Evolutionary conservation across 495 filamentous ascomycete genomes (phyloP), one percentile per base, ranked within the genome.

Genomic region (Annulohypoxylon moriforme): DNA sequence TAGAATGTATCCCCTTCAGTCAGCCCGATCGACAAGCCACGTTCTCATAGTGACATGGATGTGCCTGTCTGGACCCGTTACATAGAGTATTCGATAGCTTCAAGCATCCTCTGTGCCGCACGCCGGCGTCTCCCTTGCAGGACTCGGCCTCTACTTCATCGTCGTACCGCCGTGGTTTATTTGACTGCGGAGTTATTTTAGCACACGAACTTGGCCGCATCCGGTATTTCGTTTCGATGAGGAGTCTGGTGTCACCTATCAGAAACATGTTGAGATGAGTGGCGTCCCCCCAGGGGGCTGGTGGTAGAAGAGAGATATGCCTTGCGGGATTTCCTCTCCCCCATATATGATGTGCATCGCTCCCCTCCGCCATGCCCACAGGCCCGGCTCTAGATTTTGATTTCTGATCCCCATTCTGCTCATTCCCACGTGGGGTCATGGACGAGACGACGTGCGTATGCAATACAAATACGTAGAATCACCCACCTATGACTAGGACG

Each of bases 261-360:
- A 58, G 62, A 65, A 65, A 65, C 62, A 58, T 42, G 16, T 16
- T 14, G 25, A 42, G 53, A 29, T 36, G 24, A 34, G 62, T 65
- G 62, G 62, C 62, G 62, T 4, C 52, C 22, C 29, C 40, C 29
- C 57, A 52, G 22, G 22, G 29, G 13, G 6, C n/a, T 22, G 22
- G 14, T 34, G 50, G n/a, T 34, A 29, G 46, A 49, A 49, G 10
- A 2, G 3, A 5, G 20, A 20, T 4, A 55, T 16, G 50, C n/a
- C n/a, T 5, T 14, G 50, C 9, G 50, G 50, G 50, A 52, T 55
- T 20, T 55, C 29, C 50, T 44, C 40, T 42, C 16, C 29, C 29
- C 29, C 50, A 34, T 55, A 55, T 33, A 55, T 55, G 50, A 55
- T 24, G 7, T 55, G 27, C 50, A 53, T 31, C 9, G 49, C 50